Evolutionary conservation across 2,329 filamentous ascomycete genomes (phyloP).

Genomic region (Canariomyces notabilis): DNA sequence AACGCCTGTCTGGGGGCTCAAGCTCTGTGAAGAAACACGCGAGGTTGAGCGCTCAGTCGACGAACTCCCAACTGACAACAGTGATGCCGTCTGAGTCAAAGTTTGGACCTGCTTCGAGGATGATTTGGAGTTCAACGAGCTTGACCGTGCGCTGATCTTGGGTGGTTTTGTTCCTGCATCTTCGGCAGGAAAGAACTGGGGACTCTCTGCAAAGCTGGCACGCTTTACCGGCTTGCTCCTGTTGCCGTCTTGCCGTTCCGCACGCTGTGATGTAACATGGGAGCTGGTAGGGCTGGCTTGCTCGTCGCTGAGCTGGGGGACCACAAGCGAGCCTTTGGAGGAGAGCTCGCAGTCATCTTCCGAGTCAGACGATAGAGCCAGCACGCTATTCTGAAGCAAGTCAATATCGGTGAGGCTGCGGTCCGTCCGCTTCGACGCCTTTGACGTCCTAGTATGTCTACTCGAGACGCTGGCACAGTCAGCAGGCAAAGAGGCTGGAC

Average conservation of each 20-base stretch:
- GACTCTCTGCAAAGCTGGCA: constrained; percentile 34
- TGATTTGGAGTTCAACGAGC: constrained; percentile 26
- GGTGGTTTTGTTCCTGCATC: constrained; percentile 14
- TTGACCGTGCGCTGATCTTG: constrained; percentile 25
- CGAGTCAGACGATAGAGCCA: constrained; percentile 54
- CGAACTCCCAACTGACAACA: constrained; percentile 34
- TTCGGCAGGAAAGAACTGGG: constrained; percentile 36
- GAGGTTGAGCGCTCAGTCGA: constrained; percentile 34
- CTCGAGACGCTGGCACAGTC: constrained; percentile 51
- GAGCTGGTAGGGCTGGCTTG: constrained; percentile 24
- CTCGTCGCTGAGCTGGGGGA: constrained; percentile 25
- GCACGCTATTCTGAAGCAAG: constrained; percentile 49
- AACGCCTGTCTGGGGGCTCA: constrained; percentile 27
- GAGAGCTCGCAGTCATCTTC: constrained; percentile 40
- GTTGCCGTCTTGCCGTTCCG: constrained; percentile 10
- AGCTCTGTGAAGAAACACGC: constrained; percentile 29
- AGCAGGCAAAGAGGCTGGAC: constrained; percentile 30
- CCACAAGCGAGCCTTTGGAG: constrained; percentile 31
- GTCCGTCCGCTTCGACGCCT: constrained; percentile 45
- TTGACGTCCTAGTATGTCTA: constrained; percentile 50
- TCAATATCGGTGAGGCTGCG: constrained; percentile 47
- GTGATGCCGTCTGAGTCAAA: constrained; percentile 24
- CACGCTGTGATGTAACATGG: constrained; percentile 20
- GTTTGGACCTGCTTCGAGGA: constrained; percentile 9
- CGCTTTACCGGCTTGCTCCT: constrained; percentile 33